phyloP scores from a whole-genome alignment of 2,329 filamentous ascomycete genomes.

The Xylaria sp. region DNA sequence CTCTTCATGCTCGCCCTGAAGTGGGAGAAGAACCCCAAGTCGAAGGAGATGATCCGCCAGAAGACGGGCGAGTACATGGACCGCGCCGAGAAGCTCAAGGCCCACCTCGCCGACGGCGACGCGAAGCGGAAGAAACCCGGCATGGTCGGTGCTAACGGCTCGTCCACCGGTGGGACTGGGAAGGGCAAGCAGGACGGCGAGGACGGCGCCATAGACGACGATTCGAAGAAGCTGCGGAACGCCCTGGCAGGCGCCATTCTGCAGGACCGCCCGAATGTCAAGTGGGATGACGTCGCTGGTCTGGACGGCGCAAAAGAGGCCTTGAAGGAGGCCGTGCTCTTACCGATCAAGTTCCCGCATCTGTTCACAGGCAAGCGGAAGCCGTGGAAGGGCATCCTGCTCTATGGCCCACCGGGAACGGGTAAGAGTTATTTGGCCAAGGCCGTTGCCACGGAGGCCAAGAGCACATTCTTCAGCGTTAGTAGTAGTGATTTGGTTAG shows the following conservation, averaged over 20 bases:
- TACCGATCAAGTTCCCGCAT: constrained; percentile 98
- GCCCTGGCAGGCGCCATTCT: constrained; percentile 92
- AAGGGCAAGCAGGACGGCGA: constrained; percentile 65
- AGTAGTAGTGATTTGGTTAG: constrained; percentile 97
- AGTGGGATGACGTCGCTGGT: constrained; percentile 98
- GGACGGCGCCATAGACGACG: constrained; percentile 79
- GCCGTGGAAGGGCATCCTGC: constrained; percentile 96
- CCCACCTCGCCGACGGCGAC: constrained; percentile 82
- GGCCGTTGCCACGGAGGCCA: constrained; percentile 96
- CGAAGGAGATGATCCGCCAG: constrained; percentile 95
- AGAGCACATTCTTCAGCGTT: constrained; percentile 99
- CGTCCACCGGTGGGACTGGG: constrained; percentile 70
- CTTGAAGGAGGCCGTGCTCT: constrained; percentile 94
- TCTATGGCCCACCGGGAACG: constrained; percentile 96
- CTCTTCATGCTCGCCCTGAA: constrained; percentile 99
- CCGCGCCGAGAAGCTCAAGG: constrained; percentile 96
- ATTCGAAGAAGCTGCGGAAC: constrained; percentile 93
- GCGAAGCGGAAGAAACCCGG: constrained; percentile 76
- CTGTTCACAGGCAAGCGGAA: constrained; percentile 95
- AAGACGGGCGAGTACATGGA: constrained; percentile 99
- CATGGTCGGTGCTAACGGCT: constrained; percentile 78
- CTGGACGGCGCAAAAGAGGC: constrained; percentile 95
- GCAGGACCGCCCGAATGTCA: constrained; percentile 94
- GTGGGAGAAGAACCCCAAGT: constrained; percentile 99
- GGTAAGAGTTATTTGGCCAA: constrained; percentile 98